phyloP scores from a whole-genome alignment of 2,329 filamentous ascomycete genomes.

The Furcasterigmium sp. region DNA sequence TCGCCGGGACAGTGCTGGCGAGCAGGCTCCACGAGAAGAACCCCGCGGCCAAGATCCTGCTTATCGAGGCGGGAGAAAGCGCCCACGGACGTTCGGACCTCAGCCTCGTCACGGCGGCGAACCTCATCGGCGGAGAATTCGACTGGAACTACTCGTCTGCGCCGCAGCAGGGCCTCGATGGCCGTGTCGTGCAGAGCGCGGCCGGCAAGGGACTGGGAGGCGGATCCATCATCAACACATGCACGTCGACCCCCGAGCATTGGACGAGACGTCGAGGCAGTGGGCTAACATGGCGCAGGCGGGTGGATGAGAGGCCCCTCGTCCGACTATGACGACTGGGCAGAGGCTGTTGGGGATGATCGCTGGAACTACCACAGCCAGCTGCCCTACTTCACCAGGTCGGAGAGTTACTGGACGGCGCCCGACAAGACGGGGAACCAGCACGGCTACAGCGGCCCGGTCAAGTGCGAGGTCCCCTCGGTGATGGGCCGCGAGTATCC shows the following conservation, averaged over 20 bases:
- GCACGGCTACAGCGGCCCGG: constrained; percentile 31
- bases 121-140: constrained; percentile 19
- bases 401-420: constrained; percentile 21
- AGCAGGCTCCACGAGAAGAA: constrained; percentile 21
- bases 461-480: constrained; percentile 22
- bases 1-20: constrained; percentile 27
- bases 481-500: constrained; percentile 29
- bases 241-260: constrained; percentile 5
- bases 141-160: constrained; percentile 28
- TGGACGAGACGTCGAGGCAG: constrained; percentile 17
- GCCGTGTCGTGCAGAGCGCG: constrained; percentile 18
- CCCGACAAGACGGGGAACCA: constrained; percentile 28
- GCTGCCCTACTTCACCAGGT: constrained; percentile 37
- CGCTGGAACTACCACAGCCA: constrained; percentile 40
- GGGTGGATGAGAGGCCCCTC: constrained; percentile 36
- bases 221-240: constrained; percentile 32
- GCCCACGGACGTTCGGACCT: constrained; percentile 17
- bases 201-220: constrained; percentile 35
- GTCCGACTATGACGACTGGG: constrained; percentile 41
- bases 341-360: constrained; percentile 23
- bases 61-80: constrained; percentile 33
- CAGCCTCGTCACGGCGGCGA: constrained; percentile 16
- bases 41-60: constrained; percentile 22
- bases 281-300: background rate
- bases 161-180: constrained; percentile 18